These are phyloP conservation scores for Fusarium pininemorale DNA, from an alignment of 2,329 filamentous ascomycete species.

Conservation along the genomic window DNA sequence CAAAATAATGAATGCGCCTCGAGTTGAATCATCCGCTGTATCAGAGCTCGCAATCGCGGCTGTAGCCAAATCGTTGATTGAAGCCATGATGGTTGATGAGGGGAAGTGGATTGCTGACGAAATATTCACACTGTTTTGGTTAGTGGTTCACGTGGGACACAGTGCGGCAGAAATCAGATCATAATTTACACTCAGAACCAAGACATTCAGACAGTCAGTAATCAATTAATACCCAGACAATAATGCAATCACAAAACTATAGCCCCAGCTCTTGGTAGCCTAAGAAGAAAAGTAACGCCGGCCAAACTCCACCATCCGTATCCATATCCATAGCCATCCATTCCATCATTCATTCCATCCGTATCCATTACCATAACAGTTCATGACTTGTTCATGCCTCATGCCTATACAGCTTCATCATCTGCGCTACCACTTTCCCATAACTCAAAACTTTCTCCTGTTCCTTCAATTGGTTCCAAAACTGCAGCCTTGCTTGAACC, in stretches of 20 bases:
- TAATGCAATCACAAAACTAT: slow-evolving; percentile 21
- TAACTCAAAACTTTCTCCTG: slow-evolving; percentile 70
- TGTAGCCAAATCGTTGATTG: slow-evolving; percentile 60
- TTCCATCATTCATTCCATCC: neutral
- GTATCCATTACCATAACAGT: neutral
- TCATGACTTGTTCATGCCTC: neutral
- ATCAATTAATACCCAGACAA: slow-evolving; percentile 5
- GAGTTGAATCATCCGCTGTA: neutral
- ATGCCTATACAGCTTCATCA: slow-evolving; percentile 56
- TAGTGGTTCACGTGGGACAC: slow-evolving; percentile 30
- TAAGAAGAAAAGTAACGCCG: slow-evolving; percentile 33
- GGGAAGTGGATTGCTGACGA: slow-evolving; percentile 14
- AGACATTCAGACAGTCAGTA: neutral
- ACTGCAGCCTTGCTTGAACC: slow-evolving; percentile 56
- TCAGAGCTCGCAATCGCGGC: slow-evolving; percentile 54
- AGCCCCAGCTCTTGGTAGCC: slow-evolving; percentile 45
- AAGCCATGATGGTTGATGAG: slow-evolving; percentile 49
- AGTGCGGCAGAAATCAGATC: slow-evolving; percentile 16
- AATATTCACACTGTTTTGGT: slow-evolving; percentile 31
- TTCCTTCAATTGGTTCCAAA: slow-evolving; percentile 65
- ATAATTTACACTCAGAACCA: neutral
- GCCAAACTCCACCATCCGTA: slow-evolving; percentile 14
- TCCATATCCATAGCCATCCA: neutral
- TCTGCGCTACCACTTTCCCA: slow-evolving; percentile 76
- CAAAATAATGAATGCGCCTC: slow-evolving; percentile 80